These are phyloP conservation scores for Irpex rosettiformis DNA, from an alignment of 1,284 basidiomycete species.

Conservation along the genomic window DNA sequence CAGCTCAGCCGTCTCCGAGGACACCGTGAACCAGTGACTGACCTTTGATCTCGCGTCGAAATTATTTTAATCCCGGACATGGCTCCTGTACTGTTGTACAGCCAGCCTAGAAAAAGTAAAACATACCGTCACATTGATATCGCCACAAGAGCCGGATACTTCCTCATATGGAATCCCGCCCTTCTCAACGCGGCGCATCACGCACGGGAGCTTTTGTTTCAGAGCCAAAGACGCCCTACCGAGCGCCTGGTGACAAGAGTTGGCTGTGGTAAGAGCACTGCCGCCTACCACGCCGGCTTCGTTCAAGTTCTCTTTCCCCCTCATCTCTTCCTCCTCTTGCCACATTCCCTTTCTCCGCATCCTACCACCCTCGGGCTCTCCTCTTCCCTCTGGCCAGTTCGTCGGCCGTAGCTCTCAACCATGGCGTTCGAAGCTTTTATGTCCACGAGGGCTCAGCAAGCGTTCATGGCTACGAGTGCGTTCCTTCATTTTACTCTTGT, in stretches of 20 bases:
- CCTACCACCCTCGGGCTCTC: slow-evolving; percentile 2
- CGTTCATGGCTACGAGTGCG: slow-evolving; percentile 64
- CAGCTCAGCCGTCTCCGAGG: too few species aligned
- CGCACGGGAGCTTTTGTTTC: too few species aligned
- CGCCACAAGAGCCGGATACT: background rate
- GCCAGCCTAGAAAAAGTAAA: too few species aligned
- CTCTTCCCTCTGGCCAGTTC: slow-evolving; percentile 14
- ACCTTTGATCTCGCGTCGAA: too few species aligned
- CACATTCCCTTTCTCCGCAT: background rate
- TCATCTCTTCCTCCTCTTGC: slow-evolving; percentile 17
- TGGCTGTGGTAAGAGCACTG: slow-evolving; percentile 1
- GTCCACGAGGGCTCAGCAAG: slow-evolving; percentile 60
- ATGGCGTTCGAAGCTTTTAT: slow-evolving; percentile 69
- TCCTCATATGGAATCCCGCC: background rate
- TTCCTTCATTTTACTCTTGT: background rate
- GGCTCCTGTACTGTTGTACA: too few species aligned
- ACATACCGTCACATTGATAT: too few species aligned
- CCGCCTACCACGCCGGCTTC: background rate
- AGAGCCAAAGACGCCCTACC: background rate
- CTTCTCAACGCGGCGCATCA: background rate
- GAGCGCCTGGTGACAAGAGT: background rate
- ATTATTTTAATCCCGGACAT: too few species aligned
- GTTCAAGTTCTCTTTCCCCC: background rate
- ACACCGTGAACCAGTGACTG: too few species aligned
- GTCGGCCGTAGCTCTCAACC: slow-evolving; percentile 10